Base-by-base conservation (phyloP, 352 stramenopile genomes). In the Pilasporangium apinafurcum region DNA sequence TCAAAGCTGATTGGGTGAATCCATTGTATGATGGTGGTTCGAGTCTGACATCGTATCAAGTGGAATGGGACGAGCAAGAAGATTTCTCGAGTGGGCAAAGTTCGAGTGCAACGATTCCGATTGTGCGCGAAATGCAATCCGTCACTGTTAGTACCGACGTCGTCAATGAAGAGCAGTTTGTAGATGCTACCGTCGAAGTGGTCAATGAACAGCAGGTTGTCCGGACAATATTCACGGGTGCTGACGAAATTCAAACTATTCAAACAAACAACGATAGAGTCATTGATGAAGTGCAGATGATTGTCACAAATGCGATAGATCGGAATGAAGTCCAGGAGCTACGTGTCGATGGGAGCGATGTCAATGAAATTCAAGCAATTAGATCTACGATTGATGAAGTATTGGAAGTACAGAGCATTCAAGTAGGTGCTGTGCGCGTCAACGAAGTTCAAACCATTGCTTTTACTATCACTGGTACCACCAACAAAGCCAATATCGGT, bases 181-280 rank as follows among this genome's bases (percentile, higher is more conserved):
- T 98, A 5, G 74, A 95, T 51, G 92, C 86, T 0, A 96, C 89
- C 0, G 87, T 97, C 8, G 70, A 94, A 43, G 95, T 99, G 10
- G 93, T 76, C 13, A 99, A 99, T 55, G 96, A 99, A 58, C 62
- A 94, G 7, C 95, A 99, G 56, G 94, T 93, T 6, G 82, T 99
- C 2, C 90, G 91, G 9, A 97, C 77, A 1, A 65, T 56, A 3
- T 92, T 96, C 26, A 75, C 64, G 0, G 90, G 90, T 4, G 70
- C 70, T 9, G 86, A 96, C 53, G 87, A 96, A 42, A 64, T 96
- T 20, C 87, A 96, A 50, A 63, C 91, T 6, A 81, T 98, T 18
- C 74, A 56, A 33, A 89, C 74, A 25, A 95, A 41, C 0, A 86
- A 83, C 22, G 38, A 42, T 6, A 41, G 57, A 1, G 90, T 94